Base-by-base conservation (phyloP, 73 alveolate species). In the Paramecium octaurelia region DNA sequence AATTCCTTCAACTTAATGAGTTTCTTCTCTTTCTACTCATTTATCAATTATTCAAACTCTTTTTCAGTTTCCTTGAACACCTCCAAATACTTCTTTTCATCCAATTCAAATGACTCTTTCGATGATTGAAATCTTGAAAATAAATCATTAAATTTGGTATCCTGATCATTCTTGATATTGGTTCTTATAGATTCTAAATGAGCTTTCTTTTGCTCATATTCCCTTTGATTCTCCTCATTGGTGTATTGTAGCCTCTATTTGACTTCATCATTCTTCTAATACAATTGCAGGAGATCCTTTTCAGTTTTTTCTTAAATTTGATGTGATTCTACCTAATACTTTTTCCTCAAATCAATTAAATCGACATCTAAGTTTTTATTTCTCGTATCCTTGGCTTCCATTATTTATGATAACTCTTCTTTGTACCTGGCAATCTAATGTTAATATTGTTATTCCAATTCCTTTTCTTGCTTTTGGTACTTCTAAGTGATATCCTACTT, bases 401-500 rank as follows among this genome's bases (percentile, higher is more conserved):
- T 80, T 1, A n/a, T 80, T n/a, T 44, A 10, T 5, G 91, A 80
- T 80, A 80, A 46, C 8, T 44, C 46, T 18, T 80, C 91, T 36
- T 80, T 80, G 12, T 80, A 24, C 3, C 16, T 42, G 1, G 91
- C 91, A n/a, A 80, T 80, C 16, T 20, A 11, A 31, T n/a, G 16
- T 23, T 34, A 80, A 80, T 80, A 14, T 20, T 80, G 29, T 80
- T 80, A 21, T 24, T 80, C 91, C 8, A 80, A 44, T 20, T 80
- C 70, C 46, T 42, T 48, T 80, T 48, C 57, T 7, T 80, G 24
- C 18, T 80, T 80, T 24, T 80, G 24, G 46, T 80, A 80, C 18
- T 80, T 80, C 57, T 42, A 43, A 43, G 75, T 80, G 5, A 80
- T 44, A 80, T 89, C 88, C 24, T 89, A 57, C 71, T 89, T 89